phyloP scores from a whole-genome alignment of 179 eudicot genomes.

The Silene noctiflora region DNA sequence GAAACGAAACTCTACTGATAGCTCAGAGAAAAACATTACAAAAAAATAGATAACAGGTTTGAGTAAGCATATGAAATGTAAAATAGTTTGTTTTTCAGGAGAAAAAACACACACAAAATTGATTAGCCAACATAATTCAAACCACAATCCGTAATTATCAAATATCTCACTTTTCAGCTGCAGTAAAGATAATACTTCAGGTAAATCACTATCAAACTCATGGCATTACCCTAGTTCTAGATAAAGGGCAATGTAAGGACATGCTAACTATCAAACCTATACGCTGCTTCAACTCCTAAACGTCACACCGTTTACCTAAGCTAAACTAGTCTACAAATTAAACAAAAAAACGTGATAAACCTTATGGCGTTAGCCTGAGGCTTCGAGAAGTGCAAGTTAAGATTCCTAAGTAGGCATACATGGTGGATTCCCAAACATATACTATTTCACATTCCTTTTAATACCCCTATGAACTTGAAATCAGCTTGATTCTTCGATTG shows the following conservation, averaged over 20 bases:
- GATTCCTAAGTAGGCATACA: too few species aligned
- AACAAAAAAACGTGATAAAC: too few species aligned
- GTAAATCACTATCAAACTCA: constrained; percentile 4
- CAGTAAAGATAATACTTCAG: background rate
- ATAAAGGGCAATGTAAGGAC: background rate
- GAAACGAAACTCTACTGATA: background rate
- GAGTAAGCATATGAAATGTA: background rate
- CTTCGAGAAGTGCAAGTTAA: too few species aligned
- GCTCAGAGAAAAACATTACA: background rate
- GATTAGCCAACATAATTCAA: background rate
- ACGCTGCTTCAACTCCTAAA: background rate
- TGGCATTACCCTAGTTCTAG: background rate
- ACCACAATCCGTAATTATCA: background rate
- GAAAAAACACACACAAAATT: background rate
- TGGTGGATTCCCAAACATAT: background rate
- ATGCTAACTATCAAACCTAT: background rate
- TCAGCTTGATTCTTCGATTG: background rate
- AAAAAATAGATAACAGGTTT: background rate
- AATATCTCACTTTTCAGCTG: background rate
- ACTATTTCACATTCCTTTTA: background rate
- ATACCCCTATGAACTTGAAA: background rate
- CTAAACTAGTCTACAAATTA: background rate
- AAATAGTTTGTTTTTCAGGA: background rate
- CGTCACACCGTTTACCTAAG: background rate
- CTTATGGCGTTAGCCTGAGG: too few species aligned